A percentile compares a stretch with the other conserved stretches of the same genome.
These are phyloP conservation scores for Cladorrhinum sp. DNA, from an alignment of 2,329 filamentous ascomycete genomes.

Conservation along the genomic window DNA sequence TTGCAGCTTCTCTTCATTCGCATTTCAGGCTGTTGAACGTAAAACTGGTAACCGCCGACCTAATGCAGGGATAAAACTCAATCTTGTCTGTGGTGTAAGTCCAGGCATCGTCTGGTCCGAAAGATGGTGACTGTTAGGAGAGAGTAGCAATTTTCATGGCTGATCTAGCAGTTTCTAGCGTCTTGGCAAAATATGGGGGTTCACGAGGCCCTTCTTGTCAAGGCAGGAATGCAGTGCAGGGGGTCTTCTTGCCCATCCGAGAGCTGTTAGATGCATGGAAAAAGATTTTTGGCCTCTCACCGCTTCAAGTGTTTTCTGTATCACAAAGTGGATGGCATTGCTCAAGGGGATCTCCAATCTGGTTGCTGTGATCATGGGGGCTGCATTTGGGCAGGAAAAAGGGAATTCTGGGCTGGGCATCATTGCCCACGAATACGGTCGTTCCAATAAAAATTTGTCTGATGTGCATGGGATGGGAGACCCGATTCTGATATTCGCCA, in stretches of 20 bases:
- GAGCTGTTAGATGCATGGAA: background rate
- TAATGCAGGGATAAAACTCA: constrained; percentile 5
- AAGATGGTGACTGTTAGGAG: background rate
- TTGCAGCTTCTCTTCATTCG: background rate
- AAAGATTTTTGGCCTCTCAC: background rate
- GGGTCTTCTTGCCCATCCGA: background rate
- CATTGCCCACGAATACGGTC: background rate
- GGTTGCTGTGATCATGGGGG: background rate
- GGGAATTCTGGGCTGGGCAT: background rate
- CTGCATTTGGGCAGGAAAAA: background rate
- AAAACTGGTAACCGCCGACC: background rate
- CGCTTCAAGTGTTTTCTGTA: background rate
- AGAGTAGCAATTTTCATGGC: background rate
- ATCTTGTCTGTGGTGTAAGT: background rate
- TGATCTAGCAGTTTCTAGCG: background rate
- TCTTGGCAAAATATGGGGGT: background rate
- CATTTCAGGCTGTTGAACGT: background rate
- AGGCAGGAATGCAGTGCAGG: background rate
- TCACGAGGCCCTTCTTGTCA: background rate
- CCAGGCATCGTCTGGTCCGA: background rate
- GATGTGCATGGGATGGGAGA: background rate
- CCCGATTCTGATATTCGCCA: background rate
- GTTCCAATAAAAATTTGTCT: background rate
- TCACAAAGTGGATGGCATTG: background rate
- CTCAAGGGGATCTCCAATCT: background rate